Percentiles rank a stretch among this genome's conserved stretches.
Evolutionary conservation across 164 flowering plant species (phyloP).

Genomic region (Hamamelis virginiana): DNA sequence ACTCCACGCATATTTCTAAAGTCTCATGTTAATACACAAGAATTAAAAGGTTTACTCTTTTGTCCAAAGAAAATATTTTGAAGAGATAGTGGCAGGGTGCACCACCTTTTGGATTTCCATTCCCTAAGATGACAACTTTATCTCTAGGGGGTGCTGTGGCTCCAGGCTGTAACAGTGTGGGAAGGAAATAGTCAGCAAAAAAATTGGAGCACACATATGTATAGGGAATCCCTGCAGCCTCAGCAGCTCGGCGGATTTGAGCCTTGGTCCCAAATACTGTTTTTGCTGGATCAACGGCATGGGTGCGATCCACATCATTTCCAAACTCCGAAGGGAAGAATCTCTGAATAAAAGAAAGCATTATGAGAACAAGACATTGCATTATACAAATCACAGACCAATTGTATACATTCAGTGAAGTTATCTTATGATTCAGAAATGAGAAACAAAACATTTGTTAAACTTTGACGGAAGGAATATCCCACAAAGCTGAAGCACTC

Average conservation of each 20-base stretch:
- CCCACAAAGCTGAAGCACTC: too few relatives aligned
- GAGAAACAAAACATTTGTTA: too few relatives aligned
- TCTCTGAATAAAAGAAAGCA: slow-evolving; percentile 3
- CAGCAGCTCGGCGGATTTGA: slow-evolving; percentile 14
- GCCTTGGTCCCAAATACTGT: slow-evolving; percentile 8
- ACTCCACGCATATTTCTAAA: background rate
- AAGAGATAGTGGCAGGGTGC: too few relatives aligned
- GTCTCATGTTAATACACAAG: background rate
- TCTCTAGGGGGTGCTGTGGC: slow-evolving; percentile 34
- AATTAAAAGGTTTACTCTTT: too few relatives aligned
- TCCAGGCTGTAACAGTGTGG: slow-evolving; percentile 26
- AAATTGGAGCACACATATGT: slow-evolving; percentile 26
- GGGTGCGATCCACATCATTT: slow-evolving; percentile 18
- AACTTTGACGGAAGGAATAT: too few relatives aligned
- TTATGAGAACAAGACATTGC: too few relatives aligned
- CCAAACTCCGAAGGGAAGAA: slow-evolving; percentile 22
- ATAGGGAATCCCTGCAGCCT: slow-evolving; percentile 17
- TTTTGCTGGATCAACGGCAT: slow-evolving; percentile 19
- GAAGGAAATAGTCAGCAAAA: slow-evolving; percentile 33
- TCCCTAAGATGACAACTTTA: slow-evolving; percentile 34
- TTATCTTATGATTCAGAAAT: background rate
- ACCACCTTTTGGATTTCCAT: slow-evolving; percentile 37
- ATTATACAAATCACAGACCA: too few relatives aligned
- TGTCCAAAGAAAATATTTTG: too few relatives aligned
- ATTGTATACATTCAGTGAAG: too few relatives aligned